Base-by-base conservation (phyloP, 306 rosid genomes). In the Quillaja saponaria region DNA sequence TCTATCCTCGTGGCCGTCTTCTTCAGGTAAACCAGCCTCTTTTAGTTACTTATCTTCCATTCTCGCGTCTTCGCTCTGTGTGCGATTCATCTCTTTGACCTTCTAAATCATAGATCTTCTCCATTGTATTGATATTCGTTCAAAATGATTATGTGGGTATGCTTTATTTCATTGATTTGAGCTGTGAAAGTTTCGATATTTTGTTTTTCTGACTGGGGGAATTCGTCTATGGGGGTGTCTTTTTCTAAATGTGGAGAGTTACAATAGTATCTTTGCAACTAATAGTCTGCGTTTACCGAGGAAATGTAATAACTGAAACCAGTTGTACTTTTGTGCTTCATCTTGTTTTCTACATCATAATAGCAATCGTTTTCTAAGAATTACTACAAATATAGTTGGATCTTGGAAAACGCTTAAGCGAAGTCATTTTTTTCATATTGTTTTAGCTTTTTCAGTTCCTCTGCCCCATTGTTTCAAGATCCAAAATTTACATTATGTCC, bases 71-170 rank as follows among this genome's bases (percentile, higher is more conserved):
- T 35, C 31, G 21, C 16, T 13, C 58, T 55, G 14, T 51, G 31
- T 25, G 15, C 19, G 42, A 13, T 42, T 46, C 38, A 33, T 49
- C 39, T 39, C 69, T 39, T 8, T 16, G 33, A 57, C 40, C 70
- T 53, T 49, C 25, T 58, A 33, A 46, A 37, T 3, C 19, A 9
- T 63, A 78, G 95, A 90, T 87, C 94, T 78, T 80, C 75, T 39
- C 58, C 84, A 69, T 74, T 75, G 46, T 71, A 47, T 52, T 62
- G 19, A 21, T 59, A 56, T 70, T 47, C n/a, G 47, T 52, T 66
- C 73, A 33, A 46, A 69, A 72, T 79, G 55, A 42, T 54, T 60
- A 70, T 75, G 69, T 75, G 76, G 80, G 71, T 68, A 61, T 68
- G 52, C 60, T 40, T 75, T 55, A 35, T 66, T 66, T 51, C 69